Conservation (phyloP, 1,284 basidiomycete genomes). For the Vanrija humicola region DNA sequence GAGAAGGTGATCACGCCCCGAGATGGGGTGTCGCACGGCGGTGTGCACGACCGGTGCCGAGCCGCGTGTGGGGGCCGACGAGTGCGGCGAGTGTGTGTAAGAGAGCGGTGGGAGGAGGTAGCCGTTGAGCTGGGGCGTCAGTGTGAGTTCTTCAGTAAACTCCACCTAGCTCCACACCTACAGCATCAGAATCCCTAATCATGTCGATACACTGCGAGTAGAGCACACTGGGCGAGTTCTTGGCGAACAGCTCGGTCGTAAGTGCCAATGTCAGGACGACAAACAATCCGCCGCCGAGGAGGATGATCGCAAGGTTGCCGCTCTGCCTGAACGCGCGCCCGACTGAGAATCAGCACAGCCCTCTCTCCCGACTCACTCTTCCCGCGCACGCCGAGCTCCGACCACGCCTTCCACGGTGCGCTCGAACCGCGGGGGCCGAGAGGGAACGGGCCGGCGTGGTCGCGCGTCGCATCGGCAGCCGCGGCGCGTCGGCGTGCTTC, state of each 20-base stretch:
- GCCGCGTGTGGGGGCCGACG: constrained; percentile 41
- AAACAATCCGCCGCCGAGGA: constrained; percentile 75
- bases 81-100: constrained; percentile 46
- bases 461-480: constrained; percentile 19
- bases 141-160: not conserved
- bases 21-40: constrained; percentile 36
- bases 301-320: constrained; percentile 74
- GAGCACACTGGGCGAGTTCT: constrained; percentile 85
- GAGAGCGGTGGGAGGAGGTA: constrained; percentile 47
- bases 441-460: constrained; percentile 72
- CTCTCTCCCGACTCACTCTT: constrained; percentile 62
- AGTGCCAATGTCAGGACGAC: constrained; percentile 78
- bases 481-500: constrained; percentile 17
- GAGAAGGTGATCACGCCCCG: constrained; percentile 45
- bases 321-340: constrained; percentile 72
- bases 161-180: constrained; percentile 37
- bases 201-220: constrained; percentile 81
- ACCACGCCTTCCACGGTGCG: constrained; percentile 60
- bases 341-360: constrained; percentile 53
- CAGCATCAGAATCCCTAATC: constrained; percentile 68
- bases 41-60: constrained; percentile 39
- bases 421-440: constrained; percentile 62
- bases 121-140: constrained; percentile 32
- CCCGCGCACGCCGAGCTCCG: constrained; percentile 70
- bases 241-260: constrained; percentile 83